Evolutionary conservation across 176 grass and related monocot genomes (phyloP).

Genomic region (Themeda triandra): DNA sequence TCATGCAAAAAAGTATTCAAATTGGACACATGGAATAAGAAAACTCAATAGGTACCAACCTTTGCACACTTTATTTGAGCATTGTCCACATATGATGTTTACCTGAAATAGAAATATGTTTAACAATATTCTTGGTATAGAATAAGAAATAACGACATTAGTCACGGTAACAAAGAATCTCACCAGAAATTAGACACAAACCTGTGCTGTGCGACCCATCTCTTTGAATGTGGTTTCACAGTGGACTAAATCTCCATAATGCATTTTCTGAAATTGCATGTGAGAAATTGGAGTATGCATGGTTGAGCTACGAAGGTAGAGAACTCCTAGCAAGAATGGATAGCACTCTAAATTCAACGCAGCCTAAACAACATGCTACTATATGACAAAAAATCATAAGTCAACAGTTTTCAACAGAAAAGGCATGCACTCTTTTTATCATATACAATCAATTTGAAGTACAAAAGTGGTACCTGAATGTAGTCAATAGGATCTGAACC

Average conservation of each 20-base stretch:
- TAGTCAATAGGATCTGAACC: constrained; percentile 62
- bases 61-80: constrained; percentile 69
- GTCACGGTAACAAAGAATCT: neutral
- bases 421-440: neutral
- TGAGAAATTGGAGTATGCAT: constrained; percentile 12
- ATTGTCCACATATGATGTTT: constrained; percentile 80
- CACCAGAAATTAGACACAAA: constrained; percentile 32
- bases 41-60: constrained; percentile 35
- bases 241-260: constrained; percentile 73
- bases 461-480: constrained; percentile 61
- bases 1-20: neutral
- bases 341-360: neutral
- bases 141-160: neutral
- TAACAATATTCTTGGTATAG: neutral
- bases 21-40: neutral
- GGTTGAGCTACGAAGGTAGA: neutral
- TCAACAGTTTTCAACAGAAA: constrained; percentile 5
- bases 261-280: constrained; percentile 54
- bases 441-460: neutral
- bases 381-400: neutral
- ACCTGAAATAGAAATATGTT: constrained; percentile 66
- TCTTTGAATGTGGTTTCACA: constrained; percentile 70
- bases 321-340: neutral
- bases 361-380: constrained; percentile 3
- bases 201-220: constrained; percentile 93